phyloP scores from a whole-genome alignment of 2,329 filamentous ascomycete genomes.

The Knoxdaviesia proteae region DNA sequence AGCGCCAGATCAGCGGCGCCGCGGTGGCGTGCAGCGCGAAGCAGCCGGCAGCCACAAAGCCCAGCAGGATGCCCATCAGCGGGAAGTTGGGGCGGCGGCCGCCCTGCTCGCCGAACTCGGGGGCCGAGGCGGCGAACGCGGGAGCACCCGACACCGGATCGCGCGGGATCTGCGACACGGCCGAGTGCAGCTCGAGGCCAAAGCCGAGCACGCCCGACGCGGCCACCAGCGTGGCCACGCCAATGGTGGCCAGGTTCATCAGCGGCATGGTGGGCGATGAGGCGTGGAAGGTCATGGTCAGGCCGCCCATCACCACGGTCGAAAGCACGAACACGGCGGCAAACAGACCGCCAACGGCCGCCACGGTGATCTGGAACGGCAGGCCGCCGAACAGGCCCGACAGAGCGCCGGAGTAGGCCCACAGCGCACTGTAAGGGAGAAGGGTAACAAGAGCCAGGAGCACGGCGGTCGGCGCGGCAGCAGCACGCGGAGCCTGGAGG shows the following conservation, averaged over 20 bases:
- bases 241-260: slow-evolving; percentile 14
- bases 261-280: slow-evolving; percentile 13
- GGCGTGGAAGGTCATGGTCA: slow-evolving; percentile 14
- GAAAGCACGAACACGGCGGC: slow-evolving; percentile 21
- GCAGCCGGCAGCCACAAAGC: slow-evolving; percentile 22
- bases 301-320: slow-evolving; percentile 11
- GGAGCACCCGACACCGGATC: slow-evolving; percentile 4
- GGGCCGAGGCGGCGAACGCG: slow-evolving; percentile 10
- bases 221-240: slow-evolving; percentile 16
- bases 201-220: slow-evolving; percentile 22
- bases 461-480: slow-evolving; percentile 26
- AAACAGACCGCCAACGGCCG: slow-evolving; percentile 22
- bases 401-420: slow-evolving; percentile 23
- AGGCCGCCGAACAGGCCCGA: slow-evolving; percentile 23
- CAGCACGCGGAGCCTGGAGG: slow-evolving; percentile 24
- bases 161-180: background rate
- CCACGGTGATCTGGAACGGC: slow-evolving; percentile 19
- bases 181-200: slow-evolving; percentile 17
- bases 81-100: slow-evolving; percentile 13
- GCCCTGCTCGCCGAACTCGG: slow-evolving; percentile 11
- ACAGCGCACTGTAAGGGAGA: slow-evolving; percentile 24
- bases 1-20: slow-evolving; percentile 22
- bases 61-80: slow-evolving; percentile 22
- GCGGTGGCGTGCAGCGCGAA: slow-evolving; percentile 19
- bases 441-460: slow-evolving; percentile 23